Evolutionary conservation across 495 filamentous ascomycete genomes (phyloP).

Genomic region (Lasiosphaeria miniovina): DNA sequence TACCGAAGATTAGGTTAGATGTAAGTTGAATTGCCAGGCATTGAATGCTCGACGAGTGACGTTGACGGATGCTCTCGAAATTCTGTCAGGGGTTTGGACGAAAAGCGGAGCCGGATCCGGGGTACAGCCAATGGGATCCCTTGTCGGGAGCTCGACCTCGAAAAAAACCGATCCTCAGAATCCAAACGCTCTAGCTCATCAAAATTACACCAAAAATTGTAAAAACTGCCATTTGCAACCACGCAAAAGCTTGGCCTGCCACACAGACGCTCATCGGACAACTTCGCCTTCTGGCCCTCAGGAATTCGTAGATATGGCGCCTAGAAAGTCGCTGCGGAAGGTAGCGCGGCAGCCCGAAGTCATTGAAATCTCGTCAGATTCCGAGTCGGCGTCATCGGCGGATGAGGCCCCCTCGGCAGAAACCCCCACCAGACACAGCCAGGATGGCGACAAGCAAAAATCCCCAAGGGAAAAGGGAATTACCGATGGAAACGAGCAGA

Average conservation of each 20-base stretch:
- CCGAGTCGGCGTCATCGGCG: constrained; percentile 16
- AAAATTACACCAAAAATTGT: background rate
- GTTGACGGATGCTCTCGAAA: background rate
- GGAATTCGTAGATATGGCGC: constrained; percentile 6
- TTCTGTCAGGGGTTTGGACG: background rate
- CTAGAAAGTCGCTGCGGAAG: background rate
- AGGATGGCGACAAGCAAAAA: background rate
- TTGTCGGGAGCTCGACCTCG: background rate
- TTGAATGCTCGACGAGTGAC: background rate
- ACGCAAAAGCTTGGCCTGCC: background rate
- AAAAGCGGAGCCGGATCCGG: background rate
- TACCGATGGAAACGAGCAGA: background rate
- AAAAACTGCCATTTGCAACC: background rate
- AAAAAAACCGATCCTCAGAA: background rate
- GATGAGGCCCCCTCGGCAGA: background rate
- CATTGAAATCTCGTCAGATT: constrained; percentile 25
- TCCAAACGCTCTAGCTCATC: background rate
- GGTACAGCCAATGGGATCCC: background rate
- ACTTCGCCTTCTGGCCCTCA: too few relatives aligned
- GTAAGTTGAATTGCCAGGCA: background rate
- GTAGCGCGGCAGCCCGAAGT: constrained; percentile 7
- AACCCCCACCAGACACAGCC: background rate
- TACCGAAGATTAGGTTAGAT: background rate
- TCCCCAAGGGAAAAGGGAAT: background rate
- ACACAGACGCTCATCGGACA: background rate